phyloP scores from a whole-genome alignment of 495 filamentous ascomycete species.

The Penicillium bovifimosum region DNA sequence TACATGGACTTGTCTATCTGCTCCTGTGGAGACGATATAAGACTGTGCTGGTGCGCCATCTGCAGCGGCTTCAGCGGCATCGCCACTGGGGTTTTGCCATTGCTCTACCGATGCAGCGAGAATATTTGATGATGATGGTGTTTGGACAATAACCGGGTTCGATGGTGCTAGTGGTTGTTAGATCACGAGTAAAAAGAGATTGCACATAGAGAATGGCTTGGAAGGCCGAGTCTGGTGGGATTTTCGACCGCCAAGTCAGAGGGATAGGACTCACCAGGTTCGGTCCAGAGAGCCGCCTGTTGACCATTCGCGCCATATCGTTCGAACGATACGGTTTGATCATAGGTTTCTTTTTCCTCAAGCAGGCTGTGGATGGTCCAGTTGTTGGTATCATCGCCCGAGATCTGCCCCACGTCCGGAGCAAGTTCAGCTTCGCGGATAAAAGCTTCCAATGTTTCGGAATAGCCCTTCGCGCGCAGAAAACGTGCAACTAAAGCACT shows the following conservation, averaged over 20 bases:
- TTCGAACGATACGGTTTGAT: conserved; percentile 53
- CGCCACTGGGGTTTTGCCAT: conserved; percentile 24
- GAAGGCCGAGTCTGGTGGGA: neutral
- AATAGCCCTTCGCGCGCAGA: conserved; percentile 54
- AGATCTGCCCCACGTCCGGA: conserved; percentile 32
- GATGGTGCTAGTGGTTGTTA: conserved; percentile 44
- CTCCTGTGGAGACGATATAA: conserved; percentile 45
- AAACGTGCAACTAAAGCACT: conserved; percentile 57
- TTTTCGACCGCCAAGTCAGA: neutral
- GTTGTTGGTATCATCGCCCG: conserved; percentile 40
- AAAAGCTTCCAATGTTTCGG: conserved; percentile 55
- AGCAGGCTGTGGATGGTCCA: conserved; percentile 60
- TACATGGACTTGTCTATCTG: conserved; percentile 48
- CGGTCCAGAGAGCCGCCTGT: conserved; percentile 39
- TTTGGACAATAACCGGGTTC: conserved; percentile 33
- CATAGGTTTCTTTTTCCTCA: conserved; percentile 60
- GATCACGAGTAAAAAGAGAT: neutral
- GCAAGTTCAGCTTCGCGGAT: conserved; percentile 56
- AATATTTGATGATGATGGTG: conserved; percentile 48
- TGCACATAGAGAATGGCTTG: neutral
- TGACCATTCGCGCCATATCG: conserved; percentile 38
- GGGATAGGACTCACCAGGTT: conserved; percentile 41
- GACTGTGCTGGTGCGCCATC: conserved; percentile 2
- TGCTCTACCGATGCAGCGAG: conserved; percentile 46
- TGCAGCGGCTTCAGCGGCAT: conserved; percentile 5